Conservation (phyloP, 1,284 basidiomycete species). For the Termitomyces sp. region DNA sequence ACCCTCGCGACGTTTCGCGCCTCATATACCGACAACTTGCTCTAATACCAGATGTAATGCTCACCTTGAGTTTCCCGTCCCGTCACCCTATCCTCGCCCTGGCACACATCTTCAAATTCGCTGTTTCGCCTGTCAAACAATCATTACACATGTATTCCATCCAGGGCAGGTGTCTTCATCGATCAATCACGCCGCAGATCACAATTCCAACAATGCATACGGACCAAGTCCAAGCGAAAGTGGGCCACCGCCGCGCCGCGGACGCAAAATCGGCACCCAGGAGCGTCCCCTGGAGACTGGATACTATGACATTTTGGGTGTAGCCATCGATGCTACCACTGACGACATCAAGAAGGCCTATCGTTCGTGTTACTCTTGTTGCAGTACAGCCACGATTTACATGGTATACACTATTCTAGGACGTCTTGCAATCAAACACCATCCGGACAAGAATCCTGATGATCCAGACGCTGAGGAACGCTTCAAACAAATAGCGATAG, state of each 20-base stretch:
- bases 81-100: conserved; percentile 56
- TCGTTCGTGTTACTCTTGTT: conserved; percentile 41
- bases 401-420: conserved; percentile 36
- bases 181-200: conserved; percentile 10
- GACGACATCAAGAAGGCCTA: conserved; percentile 97
- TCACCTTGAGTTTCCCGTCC: conserved; percentile 71
- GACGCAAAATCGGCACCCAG: conserved; percentile 79
- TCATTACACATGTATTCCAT: conserved; percentile 61
- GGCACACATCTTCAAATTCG: conserved; percentile 64
- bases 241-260: conserved; percentile 30
- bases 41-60: conserved; percentile 57
- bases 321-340: conserved; percentile 68
- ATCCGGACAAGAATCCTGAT: conserved; percentile 90
- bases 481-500: conserved; percentile 86
- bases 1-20: conserved; percentile 55
- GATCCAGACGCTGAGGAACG: conserved; percentile 89
- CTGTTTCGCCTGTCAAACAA: conserved; percentile 61
- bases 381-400: neutral
- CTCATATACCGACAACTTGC: conserved; percentile 64
- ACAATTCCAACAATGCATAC: conserved; percentile 12
- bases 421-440: conserved; percentile 89
- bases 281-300: conserved; percentile 85
- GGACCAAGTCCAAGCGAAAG: conserved; percentile 17
- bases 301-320: conserved; percentile 83
- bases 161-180: conserved; percentile 48